Conservation (phyloP, 495 filamentous ascomycete genomes). For the Neurospora sp. region DNA sequence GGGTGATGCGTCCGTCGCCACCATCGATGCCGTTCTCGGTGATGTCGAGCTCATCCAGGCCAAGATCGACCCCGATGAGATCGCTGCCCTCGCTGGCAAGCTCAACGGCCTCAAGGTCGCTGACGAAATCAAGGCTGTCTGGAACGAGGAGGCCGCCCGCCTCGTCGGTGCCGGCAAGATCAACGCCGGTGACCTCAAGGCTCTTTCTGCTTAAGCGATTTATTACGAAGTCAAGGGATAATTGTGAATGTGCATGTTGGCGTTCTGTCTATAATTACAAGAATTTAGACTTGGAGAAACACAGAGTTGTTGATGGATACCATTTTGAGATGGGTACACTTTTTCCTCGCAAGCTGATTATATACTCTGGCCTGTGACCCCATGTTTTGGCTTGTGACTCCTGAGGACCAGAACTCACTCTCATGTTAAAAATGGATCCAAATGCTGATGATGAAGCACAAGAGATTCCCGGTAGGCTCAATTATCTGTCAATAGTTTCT, state of each 20-base stretch:
- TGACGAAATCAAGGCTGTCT: constrained; percentile 57
- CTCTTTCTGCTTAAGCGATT: constrained; percentile 17
- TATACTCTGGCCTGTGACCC: not conserved
- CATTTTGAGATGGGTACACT: not conserved
- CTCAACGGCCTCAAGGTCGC: constrained; percentile 63
- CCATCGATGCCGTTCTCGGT: constrained; percentile 71
- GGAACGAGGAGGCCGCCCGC: constrained; percentile 58
- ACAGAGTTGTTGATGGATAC: not conserved
- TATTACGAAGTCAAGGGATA: not conserved
- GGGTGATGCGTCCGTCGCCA: constrained; percentile 53
- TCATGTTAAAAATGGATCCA: not conserved
- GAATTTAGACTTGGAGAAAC: not conserved
- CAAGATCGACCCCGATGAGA: constrained; percentile 84
- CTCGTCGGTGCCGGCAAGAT: constrained; percentile 71
- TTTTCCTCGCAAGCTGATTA: not conserved
- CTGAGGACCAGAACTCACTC: not conserved
- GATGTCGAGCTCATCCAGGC: constrained; percentile 83
- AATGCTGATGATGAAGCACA: not conserved
- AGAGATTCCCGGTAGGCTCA: not conserved
- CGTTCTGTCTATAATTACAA: not conserved
- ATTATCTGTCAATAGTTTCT: not conserved
- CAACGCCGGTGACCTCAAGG: constrained; percentile 61
- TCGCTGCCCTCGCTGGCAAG: constrained; percentile 67
- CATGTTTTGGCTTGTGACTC: not conserved
- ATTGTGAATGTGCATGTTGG: not conserved